Evolutionary conservation across 2,329 filamentous ascomycete species (phyloP).

Genomic region (Alternaria sp.): DNA sequence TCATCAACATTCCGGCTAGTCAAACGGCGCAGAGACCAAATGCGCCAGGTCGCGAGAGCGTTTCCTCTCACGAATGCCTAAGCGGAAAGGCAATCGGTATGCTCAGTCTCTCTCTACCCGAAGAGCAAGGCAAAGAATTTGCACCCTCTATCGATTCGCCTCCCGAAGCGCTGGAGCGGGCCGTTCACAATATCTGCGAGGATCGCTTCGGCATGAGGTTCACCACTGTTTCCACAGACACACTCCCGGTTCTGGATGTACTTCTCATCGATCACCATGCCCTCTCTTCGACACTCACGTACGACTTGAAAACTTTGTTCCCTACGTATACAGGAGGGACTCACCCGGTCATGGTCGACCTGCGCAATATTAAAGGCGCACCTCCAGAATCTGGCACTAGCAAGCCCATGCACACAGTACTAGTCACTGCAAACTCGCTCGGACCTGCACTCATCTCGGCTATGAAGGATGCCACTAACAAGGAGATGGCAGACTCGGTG

Average conservation of each 20-base stretch:
- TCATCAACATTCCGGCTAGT: constrained; percentile 8
- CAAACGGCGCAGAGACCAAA: not conserved
- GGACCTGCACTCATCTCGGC: constrained; percentile 1
- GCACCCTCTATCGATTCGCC: not conserved
- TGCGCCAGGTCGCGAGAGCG: not conserved
- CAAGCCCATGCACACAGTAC: not conserved
- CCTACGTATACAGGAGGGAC: not conserved
- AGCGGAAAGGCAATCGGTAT: constrained; percentile 1
- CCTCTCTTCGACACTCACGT: not conserved
- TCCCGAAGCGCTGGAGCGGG: not conserved
- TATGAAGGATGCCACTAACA: not conserved
- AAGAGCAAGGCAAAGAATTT: not conserved
- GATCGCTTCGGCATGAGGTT: constrained; percentile 5
- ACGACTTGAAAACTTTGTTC: not conserved
- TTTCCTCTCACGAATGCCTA: not conserved
- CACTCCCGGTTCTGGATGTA: not conserved
- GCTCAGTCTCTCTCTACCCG: not conserved
- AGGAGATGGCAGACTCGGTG: not conserved
- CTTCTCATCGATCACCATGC: constrained; percentile 10
- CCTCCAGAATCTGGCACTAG: not conserved
- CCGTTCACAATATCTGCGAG: constrained; percentile 10
- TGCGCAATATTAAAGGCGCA: not conserved
- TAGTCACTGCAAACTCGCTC: constrained; percentile 3
- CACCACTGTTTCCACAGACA: not conserved
- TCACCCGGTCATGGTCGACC: not conserved